Base-by-base conservation (phyloP, 148 eudicot genomes). In the Amaranthus hypochondriacus region DNA sequence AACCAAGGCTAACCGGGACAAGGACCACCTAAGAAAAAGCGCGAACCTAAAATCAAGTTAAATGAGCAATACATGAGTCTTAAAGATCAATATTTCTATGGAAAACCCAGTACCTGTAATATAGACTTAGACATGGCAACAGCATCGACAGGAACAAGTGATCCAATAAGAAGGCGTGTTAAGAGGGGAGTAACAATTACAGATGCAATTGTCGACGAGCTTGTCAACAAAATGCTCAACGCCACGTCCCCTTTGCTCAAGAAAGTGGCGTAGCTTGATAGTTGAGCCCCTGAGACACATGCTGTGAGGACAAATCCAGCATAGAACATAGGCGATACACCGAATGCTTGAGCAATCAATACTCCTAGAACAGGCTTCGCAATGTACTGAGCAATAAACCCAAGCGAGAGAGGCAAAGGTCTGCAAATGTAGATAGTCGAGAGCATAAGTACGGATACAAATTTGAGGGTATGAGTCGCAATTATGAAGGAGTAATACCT, bases 201-300 rank as follows among this genome's bases (percentile, higher is more conserved):
- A 0, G 99, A 95, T 61, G 94, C 90, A 68, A 95, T 92, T 62
- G 99, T 95, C 48, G 90, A 87, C 10, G 96, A 90, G 71, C 99
- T 95, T 56, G 97, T 95, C 83, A 95, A 81, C 7, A 95, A 86
- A 65, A 95, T 89, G 84, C 99, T 95, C 71, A 95, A 83, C 43
- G 99, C 97, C 61, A 92, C 90, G 28, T 95, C 97, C 46, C 97
- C 96, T 83, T 90, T 95, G 88, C 99, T 89, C 82, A 95, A 84
- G 86, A 90, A 95, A 87, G 92, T 92, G 14, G 97, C 98, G 77
- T 95, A 95, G 79, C 98, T 95, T 52, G 98, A 95, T 56, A 95
- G 85, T 78, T 92, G 98, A 75, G 98, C 98, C 71, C 98, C 98
- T 0, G 98, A 85, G 49, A 95, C 98, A 79, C 97, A 92, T 56